Base-by-base conservation (phyloP, 495 filamentous ascomycete genomes). In the Penicillium cataractarum region DNA sequence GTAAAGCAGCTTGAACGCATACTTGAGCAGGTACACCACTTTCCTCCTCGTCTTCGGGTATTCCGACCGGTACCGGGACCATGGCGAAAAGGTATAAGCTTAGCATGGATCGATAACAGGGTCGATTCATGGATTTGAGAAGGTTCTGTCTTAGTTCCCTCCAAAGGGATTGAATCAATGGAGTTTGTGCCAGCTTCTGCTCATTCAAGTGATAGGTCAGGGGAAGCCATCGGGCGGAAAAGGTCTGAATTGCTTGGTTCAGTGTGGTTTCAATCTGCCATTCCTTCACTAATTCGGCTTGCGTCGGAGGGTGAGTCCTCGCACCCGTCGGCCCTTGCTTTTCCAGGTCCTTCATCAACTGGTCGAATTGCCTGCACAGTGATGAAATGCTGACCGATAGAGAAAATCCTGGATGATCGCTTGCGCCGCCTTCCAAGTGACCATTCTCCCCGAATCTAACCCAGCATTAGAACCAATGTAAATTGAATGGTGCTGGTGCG, bases 311-410 rank as follows among this genome's bases (percentile, higher is more conserved):
- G 35, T 59, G 39, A 10, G 58, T n/a, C 19, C 49, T 19, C 27
- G 58, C 12, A n/a, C 24, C 22, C 7, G 39, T 19, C 7, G 39
- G 26, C 4, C 42, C 57, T 51, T 64, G 48, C 37, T 39, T 46
- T 33, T 67, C 60, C 35, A 67, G 37, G 44, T 55, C 39, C 31
- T 63, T 67, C 65, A 67, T 67, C 65, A 62, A 67, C n/a, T 64
- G 56, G 26, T 67, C 65, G 29, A 62, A 67, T 48, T 64, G 55
- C 46, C 54, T 50, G 35, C 65, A 67, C 31, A 67, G 57, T 2
- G 52, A 63, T 9, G 65, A 64, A 31, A 67, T 57, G 57, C 65
- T 67, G 52, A 67, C 65, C 6, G 65, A 63, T 3, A 67, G 39
- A 19, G 61, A 58, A 4, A 64, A 22, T 19, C 53, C 42, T 13